phyloP scores from a whole-genome alignment of 345 rosid genomes.

The Camelina hispida region DNA sequence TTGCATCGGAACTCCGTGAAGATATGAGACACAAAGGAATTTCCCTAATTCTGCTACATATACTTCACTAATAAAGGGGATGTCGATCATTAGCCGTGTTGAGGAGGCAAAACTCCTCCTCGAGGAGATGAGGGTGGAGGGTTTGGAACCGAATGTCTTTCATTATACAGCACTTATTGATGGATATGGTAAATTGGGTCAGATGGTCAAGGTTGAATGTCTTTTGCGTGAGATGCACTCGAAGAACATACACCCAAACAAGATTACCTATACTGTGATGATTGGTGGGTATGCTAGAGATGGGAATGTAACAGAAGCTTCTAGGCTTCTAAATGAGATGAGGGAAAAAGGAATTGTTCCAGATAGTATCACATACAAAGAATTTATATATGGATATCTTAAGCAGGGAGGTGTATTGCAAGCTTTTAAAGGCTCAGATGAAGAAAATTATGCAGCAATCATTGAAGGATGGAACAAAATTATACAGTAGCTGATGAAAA shows the following conservation, averaged over 20 bases:
- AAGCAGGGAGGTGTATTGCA: constrained; percentile 63
- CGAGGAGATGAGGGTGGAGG: constrained; percentile 65
- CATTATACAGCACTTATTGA: constrained; percentile 78
- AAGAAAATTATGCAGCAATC: constrained; percentile 69
- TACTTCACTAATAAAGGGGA: constrained; percentile 72
- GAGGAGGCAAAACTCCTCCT: constrained; percentile 61
- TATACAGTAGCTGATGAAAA: constrained; percentile 34
- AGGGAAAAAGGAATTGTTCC: constrained; percentile 59
- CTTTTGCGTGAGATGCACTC: constrained; percentile 67
- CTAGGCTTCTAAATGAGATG: constrained; percentile 68
- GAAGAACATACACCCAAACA: constrained; percentile 61
- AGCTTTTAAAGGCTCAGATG: constrained; percentile 63
- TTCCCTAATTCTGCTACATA: constrained; percentile 57
- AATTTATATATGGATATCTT: constrained; percentile 58
- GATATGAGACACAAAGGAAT: constrained; percentile 68
- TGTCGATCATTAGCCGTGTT: constrained; percentile 59
- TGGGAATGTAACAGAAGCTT: constrained; percentile 65
- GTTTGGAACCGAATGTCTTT: constrained; percentile 65
- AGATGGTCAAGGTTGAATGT: constrained; percentile 60
- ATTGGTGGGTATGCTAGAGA: constrained; percentile 63
- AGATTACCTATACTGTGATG: constrained; percentile 77
- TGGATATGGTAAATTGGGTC: constrained; percentile 73
- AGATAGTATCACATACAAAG: constrained; percentile 70
- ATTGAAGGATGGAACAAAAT: constrained; percentile 55
- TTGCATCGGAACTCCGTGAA: constrained; percentile 60